Evolutionary conservation across 805 yeast genomes (phyloP).

Genomic region (Millerozyma acaciae): DNA sequence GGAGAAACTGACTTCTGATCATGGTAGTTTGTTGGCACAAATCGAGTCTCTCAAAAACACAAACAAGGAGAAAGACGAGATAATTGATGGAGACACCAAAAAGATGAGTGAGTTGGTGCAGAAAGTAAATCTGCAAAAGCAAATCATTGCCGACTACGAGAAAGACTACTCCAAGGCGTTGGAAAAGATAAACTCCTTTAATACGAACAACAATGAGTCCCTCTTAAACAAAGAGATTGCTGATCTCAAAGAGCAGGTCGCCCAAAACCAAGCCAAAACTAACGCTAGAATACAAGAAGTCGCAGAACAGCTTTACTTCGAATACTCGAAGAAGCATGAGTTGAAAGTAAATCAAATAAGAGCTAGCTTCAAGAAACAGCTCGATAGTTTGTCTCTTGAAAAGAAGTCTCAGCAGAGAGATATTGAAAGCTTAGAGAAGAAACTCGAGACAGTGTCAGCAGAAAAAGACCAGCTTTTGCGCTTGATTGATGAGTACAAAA

Average conservation of each 20-base stretch:
- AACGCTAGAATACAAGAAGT: slow-evolving; percentile 56
- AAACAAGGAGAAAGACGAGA: slow-evolving; percentile 25
- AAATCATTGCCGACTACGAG: slow-evolving; percentile 12
- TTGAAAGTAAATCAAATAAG: slow-evolving; percentile 60
- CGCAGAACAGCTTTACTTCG: slow-evolving; percentile 67
- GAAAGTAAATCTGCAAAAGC: slow-evolving; percentile 17
- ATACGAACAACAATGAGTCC: slow-evolving; percentile 7
- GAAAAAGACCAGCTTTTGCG: slow-evolving; percentile 57
- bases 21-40: slow-evolving; percentile 29
- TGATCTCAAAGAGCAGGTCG: slow-evolving; percentile 6
- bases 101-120: slow-evolving; percentile 27
- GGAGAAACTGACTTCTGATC: slow-evolving; percentile 17
- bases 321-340: slow-evolving; percentile 75
- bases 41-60: slow-evolving; percentile 11
- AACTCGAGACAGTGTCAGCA: slow-evolving; percentile 17
- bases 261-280: slow-evolving; percentile 33
- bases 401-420: slow-evolving; percentile 47
- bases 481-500: slow-evolving; percentile 18
- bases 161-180: slow-evolving; percentile 10
- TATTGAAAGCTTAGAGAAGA: slow-evolving; percentile 44
- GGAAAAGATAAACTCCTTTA: slow-evolving; percentile 8
- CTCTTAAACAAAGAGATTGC: slow-evolving; percentile 10
- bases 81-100: slow-evolving; percentile 27
- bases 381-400: slow-evolving; percentile 40
- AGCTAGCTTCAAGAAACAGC: slow-evolving; percentile 25